phyloP scores from a whole-genome alignment of 495 filamentous ascomycete species.

The Aspergillus kassunensis region DNA sequence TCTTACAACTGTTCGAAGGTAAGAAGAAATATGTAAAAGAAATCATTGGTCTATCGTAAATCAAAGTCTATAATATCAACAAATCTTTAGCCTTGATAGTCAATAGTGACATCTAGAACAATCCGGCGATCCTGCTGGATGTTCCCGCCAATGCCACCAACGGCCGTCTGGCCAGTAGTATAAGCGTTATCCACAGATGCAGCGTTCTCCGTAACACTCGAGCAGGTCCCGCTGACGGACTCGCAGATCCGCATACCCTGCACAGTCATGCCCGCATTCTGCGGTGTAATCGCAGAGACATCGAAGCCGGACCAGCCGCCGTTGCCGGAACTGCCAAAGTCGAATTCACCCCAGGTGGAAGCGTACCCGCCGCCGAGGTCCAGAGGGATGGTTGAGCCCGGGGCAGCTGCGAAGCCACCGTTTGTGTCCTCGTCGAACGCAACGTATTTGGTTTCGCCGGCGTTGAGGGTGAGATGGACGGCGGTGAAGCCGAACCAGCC shows the following conservation, averaged over 20 bases:
- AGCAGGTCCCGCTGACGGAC: conserved; percentile 24
- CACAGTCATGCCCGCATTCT: conserved; percentile 28
- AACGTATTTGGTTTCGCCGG: conserved; percentile 41
- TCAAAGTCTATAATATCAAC: neutral
- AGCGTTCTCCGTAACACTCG: conserved; percentile 27
- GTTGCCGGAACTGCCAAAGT: conserved; percentile 34
- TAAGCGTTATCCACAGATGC: conserved; percentile 35
- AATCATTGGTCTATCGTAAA: no score
- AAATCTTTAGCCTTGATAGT: conserved; percentile 8
- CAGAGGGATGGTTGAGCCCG: conserved; percentile 30
- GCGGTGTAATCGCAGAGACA: conserved; percentile 37
- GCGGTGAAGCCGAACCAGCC: conserved; percentile 40
- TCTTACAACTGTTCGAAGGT: no score
- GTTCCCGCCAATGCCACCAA: conserved; percentile 42
- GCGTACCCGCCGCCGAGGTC: conserved; percentile 32
- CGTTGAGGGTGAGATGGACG: conserved; percentile 37
- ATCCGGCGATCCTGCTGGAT: conserved; percentile 18
- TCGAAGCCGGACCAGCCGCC: conserved; percentile 40
- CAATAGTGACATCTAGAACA: conserved; percentile 6
- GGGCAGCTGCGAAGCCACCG: conserved; percentile 33
- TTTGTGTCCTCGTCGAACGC: conserved; percentile 46
- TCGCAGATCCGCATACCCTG: conserved; percentile 37
- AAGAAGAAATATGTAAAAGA: no score
- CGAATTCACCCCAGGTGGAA: conserved; percentile 45
- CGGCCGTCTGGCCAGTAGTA: conserved; percentile 26